These are phyloP conservation scores for Venturia aucupariae DNA, from an alignment of 2,329 filamentous ascomycete species.

Conservation along the genomic window DNA sequence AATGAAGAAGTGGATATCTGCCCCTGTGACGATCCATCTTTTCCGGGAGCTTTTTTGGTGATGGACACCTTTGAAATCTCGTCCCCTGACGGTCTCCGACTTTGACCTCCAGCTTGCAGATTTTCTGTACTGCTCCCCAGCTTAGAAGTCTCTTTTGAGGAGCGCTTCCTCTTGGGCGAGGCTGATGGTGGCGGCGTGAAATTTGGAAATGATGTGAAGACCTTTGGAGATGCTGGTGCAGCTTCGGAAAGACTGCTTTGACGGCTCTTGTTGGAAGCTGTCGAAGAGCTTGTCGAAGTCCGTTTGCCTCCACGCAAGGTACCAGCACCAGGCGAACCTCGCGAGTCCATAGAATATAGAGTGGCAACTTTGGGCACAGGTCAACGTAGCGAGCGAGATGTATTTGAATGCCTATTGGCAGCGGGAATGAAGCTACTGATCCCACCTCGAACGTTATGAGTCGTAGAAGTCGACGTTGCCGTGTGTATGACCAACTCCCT, in stretches of 20 bases:
- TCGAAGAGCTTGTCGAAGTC: background rate
- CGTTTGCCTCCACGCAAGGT: conserved; percentile 6
- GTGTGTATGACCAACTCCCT: background rate
- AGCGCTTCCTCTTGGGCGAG: conserved; percentile 7
- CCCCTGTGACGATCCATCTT: background rate
- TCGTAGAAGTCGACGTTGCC: background rate
- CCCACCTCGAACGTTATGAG: background rate
- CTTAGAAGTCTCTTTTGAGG: conserved; percentile 4
- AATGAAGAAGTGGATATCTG: conserved; percentile 7
- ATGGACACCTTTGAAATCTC: background rate
- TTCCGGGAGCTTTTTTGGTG: background rate
- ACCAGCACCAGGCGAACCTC: conserved; percentile 3
- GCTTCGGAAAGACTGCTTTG: conserved; percentile 8
- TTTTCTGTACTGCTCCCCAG: background rate
- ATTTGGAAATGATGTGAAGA: conserved; percentile 12
- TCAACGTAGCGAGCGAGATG: background rate
- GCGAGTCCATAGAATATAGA: conserved; percentile 10
- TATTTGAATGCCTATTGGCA: too few species aligned
- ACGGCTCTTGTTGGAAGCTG: conserved; percentile 6
- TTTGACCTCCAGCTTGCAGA: background rate
- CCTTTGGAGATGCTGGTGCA: conserved; percentile 11
- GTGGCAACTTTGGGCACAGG: background rate
- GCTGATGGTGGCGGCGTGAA: conserved; percentile 10
- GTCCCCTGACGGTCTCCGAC: background rate
- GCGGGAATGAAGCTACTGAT: background rate